Conservation (phyloP, 345 rosid species). For the Eucalyptus grandis region DNA sequence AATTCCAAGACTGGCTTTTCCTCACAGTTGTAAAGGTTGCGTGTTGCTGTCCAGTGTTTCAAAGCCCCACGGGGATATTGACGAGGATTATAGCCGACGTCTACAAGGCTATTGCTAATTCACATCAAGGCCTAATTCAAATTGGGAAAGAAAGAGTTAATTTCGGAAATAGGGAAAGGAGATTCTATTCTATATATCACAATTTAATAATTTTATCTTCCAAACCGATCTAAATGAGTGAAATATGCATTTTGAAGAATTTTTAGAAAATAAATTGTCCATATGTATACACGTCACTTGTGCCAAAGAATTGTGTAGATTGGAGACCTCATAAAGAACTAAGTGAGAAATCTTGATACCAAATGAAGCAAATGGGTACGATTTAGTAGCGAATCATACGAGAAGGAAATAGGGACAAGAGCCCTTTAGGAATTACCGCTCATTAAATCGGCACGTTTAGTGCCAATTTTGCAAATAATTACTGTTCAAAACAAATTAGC, state of each 20-base stretch:
- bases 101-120: neutral
- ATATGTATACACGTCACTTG: neutral
- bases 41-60: neutral
- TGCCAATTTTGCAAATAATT: neutral
- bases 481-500: neutral
- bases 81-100: neutral
- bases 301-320: rapidly evolving
- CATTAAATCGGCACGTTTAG: neutral
- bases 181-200: neutral
- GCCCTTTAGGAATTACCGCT: neutral
- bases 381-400: neutral
- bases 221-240: neutral
- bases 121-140: neutral
- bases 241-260: neutral
- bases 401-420: neutral
- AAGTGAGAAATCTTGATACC: neutral
- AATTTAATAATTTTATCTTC: neutral
- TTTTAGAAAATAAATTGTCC: neutral
- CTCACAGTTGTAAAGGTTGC: too few species aligned
- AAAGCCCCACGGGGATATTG: neutral
- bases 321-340: neutral
- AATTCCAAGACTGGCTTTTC: too few species aligned
- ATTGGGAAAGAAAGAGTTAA: neutral
- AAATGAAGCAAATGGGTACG: rapidly evolving
- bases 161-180: too few species aligned